Evolutionary conservation across 371 early-diverging fungal species (phyloP), one percentile per base, ranked within the genome.

Genomic region (Mucor indicus): DNA sequence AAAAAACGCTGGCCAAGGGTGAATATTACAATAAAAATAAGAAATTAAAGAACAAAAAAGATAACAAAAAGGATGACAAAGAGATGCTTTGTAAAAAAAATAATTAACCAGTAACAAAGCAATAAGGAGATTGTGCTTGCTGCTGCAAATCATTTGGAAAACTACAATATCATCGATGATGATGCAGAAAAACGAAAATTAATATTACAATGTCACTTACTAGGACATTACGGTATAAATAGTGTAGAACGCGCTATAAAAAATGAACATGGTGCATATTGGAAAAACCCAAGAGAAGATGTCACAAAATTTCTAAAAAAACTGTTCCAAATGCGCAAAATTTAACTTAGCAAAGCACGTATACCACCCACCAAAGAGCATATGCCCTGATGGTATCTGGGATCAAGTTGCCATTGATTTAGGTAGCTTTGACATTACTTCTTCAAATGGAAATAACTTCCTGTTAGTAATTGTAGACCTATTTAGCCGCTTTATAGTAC

Each of bases 371-470:
- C 44, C 33, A 25, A 31, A 17, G 10, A 38, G 39, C 13, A 22
- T 21, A 2, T 20, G n/a, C 2, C 39, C 39, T 22, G 22, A 38
- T 5, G 39, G 39, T 2, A 9, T 20, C 10, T 11, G n/a, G 19
- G 39, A 38, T 38, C 19, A 38, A 3, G n/a, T 2, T 16, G 17
- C 0, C 12, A 42, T 42, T 16, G 29, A 47, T 25, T 7, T 47
- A 10, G 37, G 36, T 5, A 15, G n/a, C 2, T 46, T 46, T 36
- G 33, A 46, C 17, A 25, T 36, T 15, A 46, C 47, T n/a, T 36
- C 47, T 15, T 2, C 37, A 7, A 46, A 24, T 16, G 47, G 47
- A 22, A 46, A 46, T 46, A 46, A 36, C 20, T 37, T 33, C 42
- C 4, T 50, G 7, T 10, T 24, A 20, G 53, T 53, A 1, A 40